Conservation (phyloP, 176 grass and related monocot species). For the Pontederia paniculata region DNA sequence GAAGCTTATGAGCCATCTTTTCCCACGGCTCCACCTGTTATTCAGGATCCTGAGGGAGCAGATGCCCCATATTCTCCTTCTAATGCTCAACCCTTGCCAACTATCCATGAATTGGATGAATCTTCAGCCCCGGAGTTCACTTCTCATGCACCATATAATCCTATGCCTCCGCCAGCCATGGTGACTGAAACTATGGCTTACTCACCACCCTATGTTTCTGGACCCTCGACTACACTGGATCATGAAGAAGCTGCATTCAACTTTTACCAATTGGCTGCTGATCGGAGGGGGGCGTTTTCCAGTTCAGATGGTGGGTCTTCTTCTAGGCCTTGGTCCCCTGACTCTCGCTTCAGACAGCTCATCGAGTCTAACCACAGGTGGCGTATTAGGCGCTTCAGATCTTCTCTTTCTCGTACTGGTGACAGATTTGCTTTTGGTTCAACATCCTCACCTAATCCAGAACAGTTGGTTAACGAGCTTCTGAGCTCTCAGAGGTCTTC, state of each 20-base stretch:
- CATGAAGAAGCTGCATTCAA: slow-evolving; percentile 28
- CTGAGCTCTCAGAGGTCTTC: slow-evolving; percentile 5
- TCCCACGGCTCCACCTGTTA: slow-evolving; percentile 13
- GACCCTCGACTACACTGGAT: slow-evolving; percentile 6
- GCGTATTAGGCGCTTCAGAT: slow-evolving; percentile 56
- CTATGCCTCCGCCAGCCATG: slow-evolving; percentile 15
- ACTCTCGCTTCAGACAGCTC: slow-evolving; percentile 37
- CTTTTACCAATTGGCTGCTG: slow-evolving; percentile 28
- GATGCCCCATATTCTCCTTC: slow-evolving; percentile 4
- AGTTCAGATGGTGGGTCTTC: slow-evolving; percentile 41
- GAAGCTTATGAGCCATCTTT: slow-evolving; percentile 16
- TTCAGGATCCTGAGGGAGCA: slow-evolving; percentile 22
- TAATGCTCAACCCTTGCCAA: neutral
- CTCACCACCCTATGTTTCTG: slow-evolving; percentile 1
- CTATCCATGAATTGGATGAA: slow-evolving; percentile 5
- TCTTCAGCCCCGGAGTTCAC: slow-evolving; percentile 9
- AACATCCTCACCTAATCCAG: slow-evolving; percentile 7
- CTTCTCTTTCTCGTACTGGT: slow-evolving; percentile 39
- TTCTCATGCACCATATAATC: slow-evolving; percentile 15
- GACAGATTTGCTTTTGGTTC: slow-evolving; percentile 28
- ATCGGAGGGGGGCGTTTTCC: slow-evolving; percentile 29
- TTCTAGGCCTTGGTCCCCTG: slow-evolving; percentile 34
- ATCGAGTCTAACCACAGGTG: slow-evolving; percentile 57
- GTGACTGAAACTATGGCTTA: slow-evolving; percentile 10
- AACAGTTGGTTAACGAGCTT: neutral